phyloP scores from a whole-genome alignment of 2,329 filamentous ascomycete genomes.

The Aspergillus puulaauensis region DNA sequence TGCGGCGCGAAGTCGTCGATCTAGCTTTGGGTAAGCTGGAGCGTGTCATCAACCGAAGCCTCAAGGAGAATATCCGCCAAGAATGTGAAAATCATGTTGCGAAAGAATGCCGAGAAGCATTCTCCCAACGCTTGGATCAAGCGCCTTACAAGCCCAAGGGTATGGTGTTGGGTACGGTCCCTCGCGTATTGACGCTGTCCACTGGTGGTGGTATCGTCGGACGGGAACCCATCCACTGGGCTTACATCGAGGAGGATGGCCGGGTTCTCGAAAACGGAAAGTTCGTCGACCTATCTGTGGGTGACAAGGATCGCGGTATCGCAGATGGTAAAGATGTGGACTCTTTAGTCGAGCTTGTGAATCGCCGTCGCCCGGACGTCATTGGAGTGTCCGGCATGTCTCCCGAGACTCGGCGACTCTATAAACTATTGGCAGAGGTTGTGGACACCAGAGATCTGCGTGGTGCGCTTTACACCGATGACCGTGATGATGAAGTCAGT shows the following conservation, averaged over 20 bases:
- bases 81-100: conserved; percentile 92
- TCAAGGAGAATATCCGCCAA: conserved; percentile 90
- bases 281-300: conserved; percentile 71
- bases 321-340: conserved; percentile 64
- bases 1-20: conserved; percentile 82
- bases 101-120: conserved; percentile 84
- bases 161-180: conserved; percentile 82
- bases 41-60: conserved; percentile 79
- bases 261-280: conserved; percentile 86
- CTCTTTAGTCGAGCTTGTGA: conserved; percentile 74
- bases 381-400: conserved; percentile 87
- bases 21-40: conserved; percentile 78
- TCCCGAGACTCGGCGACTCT: conserved; percentile 79
- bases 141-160: conserved; percentile 94
- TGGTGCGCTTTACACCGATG: conserved; percentile 80
- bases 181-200: conserved; percentile 81
- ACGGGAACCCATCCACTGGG: conserved; percentile 79
- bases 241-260: conserved; percentile 90
- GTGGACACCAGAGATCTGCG: conserved; percentile 75
- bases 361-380: conserved; percentile 81
- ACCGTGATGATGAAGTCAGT: conserved; percentile 71
- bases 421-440: conserved; percentile 76
- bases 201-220: conserved; percentile 78
- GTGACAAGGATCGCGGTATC: conserved; percentile 65
- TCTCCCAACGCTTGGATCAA: conserved; percentile 86